Evolutionary conservation across 1,139 yeast species (phyloP).

Genomic region (Lodderomyces theae): DNA sequence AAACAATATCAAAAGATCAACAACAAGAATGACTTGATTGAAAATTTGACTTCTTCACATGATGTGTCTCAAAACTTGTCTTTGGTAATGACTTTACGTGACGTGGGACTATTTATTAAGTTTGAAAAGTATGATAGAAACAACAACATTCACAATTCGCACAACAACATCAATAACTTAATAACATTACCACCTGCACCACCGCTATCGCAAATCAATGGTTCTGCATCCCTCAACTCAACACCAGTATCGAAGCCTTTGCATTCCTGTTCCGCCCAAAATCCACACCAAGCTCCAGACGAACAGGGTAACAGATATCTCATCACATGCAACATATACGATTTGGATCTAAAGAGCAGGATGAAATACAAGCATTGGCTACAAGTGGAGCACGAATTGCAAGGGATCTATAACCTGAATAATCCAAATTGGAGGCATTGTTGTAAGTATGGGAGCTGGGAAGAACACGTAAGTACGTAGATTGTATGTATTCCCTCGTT

Average conservation of each 20-base stretch:
- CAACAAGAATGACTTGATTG: conserved; percentile 33
- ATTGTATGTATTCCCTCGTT: neutral
- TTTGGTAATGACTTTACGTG: conserved; percentile 54
- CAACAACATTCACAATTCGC: conserved; percentile 34
- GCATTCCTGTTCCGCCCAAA: neutral
- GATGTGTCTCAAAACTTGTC: conserved; percentile 47
- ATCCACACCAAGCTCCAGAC: neutral
- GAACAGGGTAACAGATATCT: conserved; percentile 20
- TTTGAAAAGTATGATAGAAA: conserved; percentile 34
- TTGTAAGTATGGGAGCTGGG: conserved; percentile 11
- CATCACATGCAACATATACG: conserved; percentile 41
- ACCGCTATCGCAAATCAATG: neutral
- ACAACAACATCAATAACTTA: conserved; percentile 33
- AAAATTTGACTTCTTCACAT: conserved; percentile 30
- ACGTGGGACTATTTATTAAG: conserved; percentile 50
- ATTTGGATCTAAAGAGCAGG: conserved; percentile 43
- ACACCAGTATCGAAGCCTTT: neutral
- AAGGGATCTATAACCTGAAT: conserved; percentile 31
- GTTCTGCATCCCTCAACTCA: neutral
- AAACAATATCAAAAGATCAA: conserved; percentile 37
- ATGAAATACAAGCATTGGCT: conserved; percentile 44
- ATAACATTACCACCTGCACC: conserved; percentile 17
- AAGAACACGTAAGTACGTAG: conserved; percentile 1
- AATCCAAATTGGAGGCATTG: conserved; percentile 41
- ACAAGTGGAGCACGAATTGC: conserved; percentile 33